Base-by-base conservation (phyloP, 805 yeast species). In the Kluyveromyces dobzhanskii region DNA sequence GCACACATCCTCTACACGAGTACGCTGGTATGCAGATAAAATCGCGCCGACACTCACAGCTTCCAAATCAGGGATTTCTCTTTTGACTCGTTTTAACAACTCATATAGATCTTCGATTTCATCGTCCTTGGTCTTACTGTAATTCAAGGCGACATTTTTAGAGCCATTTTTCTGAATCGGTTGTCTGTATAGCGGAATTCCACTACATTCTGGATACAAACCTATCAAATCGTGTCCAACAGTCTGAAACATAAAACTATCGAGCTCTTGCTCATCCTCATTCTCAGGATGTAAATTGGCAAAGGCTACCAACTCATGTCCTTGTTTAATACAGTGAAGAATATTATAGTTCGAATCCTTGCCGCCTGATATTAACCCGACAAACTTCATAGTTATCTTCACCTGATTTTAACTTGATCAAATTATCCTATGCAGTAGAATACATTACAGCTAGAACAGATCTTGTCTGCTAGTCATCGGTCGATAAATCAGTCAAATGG, bases 41-140 rank as follows among this genome's bases (percentile, higher is more conserved):
- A 92, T 92, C 2, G 98, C 98, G 2, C 99, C 99, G 18, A 90
- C 95, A 40, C 94, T 82, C 7, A 92, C 95, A 2, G 78, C 97
- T 49, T 81, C 72, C 16, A 87, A 49, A 28, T 81, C 88, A 0
- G 95, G 92, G 44, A 80, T 82, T 3, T 63, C 46, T 1, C 45
- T 32, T 41, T 66, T 57, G 11, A 87, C 80, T 0, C 48, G 45
- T 6, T 47, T 35, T 23, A 90, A 59, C 13, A 92, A 63, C 25
- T 51, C 50, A 44, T 61, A 78, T 41, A 92, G 62, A 56, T 88
- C 95, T 55, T 88, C 97, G 13, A 92, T 86, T 55, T 90, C 99
- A 54, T 87, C 97, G 19, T 77, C 67, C 16, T 61, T 60, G 0
- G 94, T 81, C n/a, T 61, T 59, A 4, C 64, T 57, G 55, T 88